phyloP scores from a whole-genome alignment of 495 filamentous ascomycete genomes.

The Neohortaea acidophila region DNA sequence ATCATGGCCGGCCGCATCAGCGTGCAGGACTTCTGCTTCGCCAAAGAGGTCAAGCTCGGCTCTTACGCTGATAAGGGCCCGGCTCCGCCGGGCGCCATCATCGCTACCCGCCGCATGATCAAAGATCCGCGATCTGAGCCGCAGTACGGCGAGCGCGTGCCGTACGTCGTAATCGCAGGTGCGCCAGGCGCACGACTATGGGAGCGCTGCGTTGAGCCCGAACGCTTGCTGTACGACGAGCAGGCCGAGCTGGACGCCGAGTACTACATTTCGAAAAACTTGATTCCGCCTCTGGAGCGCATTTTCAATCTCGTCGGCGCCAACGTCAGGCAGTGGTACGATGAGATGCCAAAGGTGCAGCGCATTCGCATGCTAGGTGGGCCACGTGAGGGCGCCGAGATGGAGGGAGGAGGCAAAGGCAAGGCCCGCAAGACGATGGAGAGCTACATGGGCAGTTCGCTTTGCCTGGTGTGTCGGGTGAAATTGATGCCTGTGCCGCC shows the following conservation, averaged over 20 bases:
- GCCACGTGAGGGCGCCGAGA: constrained; percentile 11
- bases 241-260: constrained; percentile 80
- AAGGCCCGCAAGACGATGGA: constrained; percentile 51
- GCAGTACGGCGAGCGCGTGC: constrained; percentile 88
- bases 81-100: constrained; percentile 73
- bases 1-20: constrained; percentile 82
- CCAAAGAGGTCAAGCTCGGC: constrained; percentile 78
- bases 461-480: constrained; percentile 61
- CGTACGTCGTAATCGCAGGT: constrained; percentile 83
- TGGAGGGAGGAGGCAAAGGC: constrained; percentile 22
- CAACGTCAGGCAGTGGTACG: constrained; percentile 82
- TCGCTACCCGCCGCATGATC: constrained; percentile 71
- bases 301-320: constrained; percentile 96
- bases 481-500: constrained; percentile 32
- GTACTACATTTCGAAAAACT: constrained; percentile 91
- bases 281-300: constrained; percentile 86
- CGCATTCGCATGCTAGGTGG: constrained; percentile 35
- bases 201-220: constrained; percentile 80
- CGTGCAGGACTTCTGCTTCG: constrained; percentile 92
- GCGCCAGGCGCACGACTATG: constrained; percentile 72
- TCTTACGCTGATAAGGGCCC: constrained; percentile 68
- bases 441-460: constrained; percentile 65
- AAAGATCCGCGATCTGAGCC: constrained; percentile 76
- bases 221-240: constrained; percentile 59
- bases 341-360: constrained; percentile 88